phyloP scores from a whole-genome alignment of 306 rosid genomes.

The Acacia crassicarpa region DNA sequence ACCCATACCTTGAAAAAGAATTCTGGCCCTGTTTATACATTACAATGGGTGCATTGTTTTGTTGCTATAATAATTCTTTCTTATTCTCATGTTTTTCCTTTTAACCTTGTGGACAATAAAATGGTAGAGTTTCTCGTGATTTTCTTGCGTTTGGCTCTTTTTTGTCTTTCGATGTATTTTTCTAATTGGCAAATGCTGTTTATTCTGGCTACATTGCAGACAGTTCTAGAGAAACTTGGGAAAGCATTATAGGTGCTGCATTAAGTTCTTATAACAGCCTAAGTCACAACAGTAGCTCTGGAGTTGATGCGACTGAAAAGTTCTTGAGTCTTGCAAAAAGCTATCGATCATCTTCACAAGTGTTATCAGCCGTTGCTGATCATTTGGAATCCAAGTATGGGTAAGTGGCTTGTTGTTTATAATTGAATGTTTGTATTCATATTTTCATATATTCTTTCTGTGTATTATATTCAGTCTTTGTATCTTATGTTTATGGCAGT shows the following conservation, averaged over 20 bases:
- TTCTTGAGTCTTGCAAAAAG: constrained; percentile 62
- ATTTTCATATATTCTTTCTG: background rate
- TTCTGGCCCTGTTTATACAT: constrained; percentile 7
- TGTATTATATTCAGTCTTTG: constrained; percentile 7
- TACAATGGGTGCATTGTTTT: constrained; percentile 6
- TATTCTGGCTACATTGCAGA: constrained; percentile 46
- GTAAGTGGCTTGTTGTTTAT: constrained; percentile 44
- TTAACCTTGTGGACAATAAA: background rate
- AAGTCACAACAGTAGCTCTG: constrained; percentile 25
- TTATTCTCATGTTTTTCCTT: constrained; percentile 10
- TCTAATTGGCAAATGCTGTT: background rate
- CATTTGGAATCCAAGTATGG: constrained; percentile 70
- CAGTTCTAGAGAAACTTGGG: constrained; percentile 46
- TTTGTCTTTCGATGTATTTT: background rate
- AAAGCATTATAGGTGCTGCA: constrained; percentile 72
- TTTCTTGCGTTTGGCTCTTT: background rate
- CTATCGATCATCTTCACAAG: constrained; percentile 61
- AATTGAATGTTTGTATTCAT: constrained; percentile 15
- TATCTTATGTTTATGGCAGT: background rate
- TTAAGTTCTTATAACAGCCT: constrained; percentile 55
- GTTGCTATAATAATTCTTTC: constrained; percentile 12
- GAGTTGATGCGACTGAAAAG: constrained; percentile 46
- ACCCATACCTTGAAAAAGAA: background rate
- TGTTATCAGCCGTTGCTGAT: constrained; percentile 76
- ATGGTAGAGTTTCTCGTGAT: background rate